Conservation (phyloP, 371 early-diverging fungal species). For the Haplosporangium sp. region DNA sequence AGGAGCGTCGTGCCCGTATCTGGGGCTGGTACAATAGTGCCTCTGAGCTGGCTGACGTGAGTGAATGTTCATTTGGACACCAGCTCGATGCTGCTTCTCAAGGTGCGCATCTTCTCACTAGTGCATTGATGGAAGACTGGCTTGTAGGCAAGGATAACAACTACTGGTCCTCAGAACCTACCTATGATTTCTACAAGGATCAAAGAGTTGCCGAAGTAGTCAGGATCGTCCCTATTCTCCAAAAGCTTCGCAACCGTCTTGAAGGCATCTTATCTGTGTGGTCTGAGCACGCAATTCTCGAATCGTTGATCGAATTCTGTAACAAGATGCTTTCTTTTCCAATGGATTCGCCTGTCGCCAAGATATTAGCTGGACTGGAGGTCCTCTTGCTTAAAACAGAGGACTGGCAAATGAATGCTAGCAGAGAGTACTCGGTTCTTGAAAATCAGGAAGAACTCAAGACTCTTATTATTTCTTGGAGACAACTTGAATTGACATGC, state of each 20-base stretch:
- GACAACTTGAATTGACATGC: slow-evolving; percentile 90
- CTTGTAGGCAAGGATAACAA: slow-evolving; percentile 51
- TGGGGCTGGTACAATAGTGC: slow-evolving; percentile 54
- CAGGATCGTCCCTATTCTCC: slow-evolving; percentile 72
- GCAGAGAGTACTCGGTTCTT: slow-evolving; percentile 84
- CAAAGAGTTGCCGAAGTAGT: slow-evolving; percentile 81
- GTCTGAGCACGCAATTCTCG: slow-evolving; percentile 93
- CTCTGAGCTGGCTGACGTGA: slow-evolving; percentile 48
- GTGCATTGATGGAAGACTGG: slow-evolving; percentile 58
- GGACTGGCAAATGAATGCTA: slow-evolving; percentile 96
- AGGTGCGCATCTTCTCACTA: slow-evolving; percentile 52
- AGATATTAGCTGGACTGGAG: slow-evolving; percentile 92
- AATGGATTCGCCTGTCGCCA: slow-evolving; percentile 88
- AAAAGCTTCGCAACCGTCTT: slow-evolving; percentile 73
- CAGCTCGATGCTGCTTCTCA: slow-evolving; percentile 51
- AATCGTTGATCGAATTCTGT: slow-evolving; percentile 76
- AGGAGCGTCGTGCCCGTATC: slow-evolving; percentile 36
- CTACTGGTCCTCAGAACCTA: slow-evolving; percentile 58
- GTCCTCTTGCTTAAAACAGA: slow-evolving; percentile 86
- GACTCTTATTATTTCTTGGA: slow-evolving; percentile 86
- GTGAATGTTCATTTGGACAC: slow-evolving; percentile 52
- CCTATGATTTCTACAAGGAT: slow-evolving; percentile 94
- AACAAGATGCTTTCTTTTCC: slow-evolving; percentile 82
- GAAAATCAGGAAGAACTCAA: slow-evolving; percentile 80
- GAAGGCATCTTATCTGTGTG: slow-evolving; percentile 78